Base-by-base conservation (phyloP, 495 filamentous ascomycete genomes). In the Friedmanniomyces simplex region DNA sequence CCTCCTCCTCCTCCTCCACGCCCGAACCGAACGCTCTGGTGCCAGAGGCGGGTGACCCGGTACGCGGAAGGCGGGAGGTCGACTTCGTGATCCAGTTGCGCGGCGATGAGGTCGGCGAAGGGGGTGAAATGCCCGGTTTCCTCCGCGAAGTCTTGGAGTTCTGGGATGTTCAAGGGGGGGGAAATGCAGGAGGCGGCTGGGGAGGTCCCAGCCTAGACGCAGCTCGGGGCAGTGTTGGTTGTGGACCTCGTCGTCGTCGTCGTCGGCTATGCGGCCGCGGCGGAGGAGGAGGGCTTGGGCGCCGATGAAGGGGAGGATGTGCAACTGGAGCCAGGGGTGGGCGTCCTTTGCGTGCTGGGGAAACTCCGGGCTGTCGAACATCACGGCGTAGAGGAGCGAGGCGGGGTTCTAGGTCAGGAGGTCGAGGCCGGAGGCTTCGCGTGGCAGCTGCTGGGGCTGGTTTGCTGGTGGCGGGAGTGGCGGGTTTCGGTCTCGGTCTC, bases 231-330 rank as follows among this genome's bases (percentile, higher is more conserved):
- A 14, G 1, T 48, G 39, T 62, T 16, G n/a, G n/a, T n/a, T n/a
- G n/a, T n/a, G n/a, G n/a, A n/a, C n/a, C n/a, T n/a, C n/a, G n/a
- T n/a, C n/a, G n/a, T n/a, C n/a, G n/a, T n/a, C n/a, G n/a, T n/a
- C 12, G n/a, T 8, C 21, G 37, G 7, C 18, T 32, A 46, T 3
- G 46, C 28, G n/a, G 18, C 55, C 14, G 37, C 12, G 39, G 13
- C 16, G 42, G 12, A 47, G 24, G 48, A 49, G 41, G 21, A 54
- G 41, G 13, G 50, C 37, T 37, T 58, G 14, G 51, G 48, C 24
- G 55, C 57, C 1, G 14, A 58, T 12, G 26, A 32, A n/a, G 53
- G 54, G 60, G 54, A 62, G 48, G 26, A 47, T 24, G 43, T 47
- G 43, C 18, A 47, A n/a, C 18, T 47, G 43, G 43, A 47, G 43